Percentiles rank a stretch among this genome's conserved stretches.
These are phyloP conservation scores for Seiridium cupressi DNA, from an alignment of 2,329 filamentous ascomycete species.

Conservation along the genomic window DNA sequence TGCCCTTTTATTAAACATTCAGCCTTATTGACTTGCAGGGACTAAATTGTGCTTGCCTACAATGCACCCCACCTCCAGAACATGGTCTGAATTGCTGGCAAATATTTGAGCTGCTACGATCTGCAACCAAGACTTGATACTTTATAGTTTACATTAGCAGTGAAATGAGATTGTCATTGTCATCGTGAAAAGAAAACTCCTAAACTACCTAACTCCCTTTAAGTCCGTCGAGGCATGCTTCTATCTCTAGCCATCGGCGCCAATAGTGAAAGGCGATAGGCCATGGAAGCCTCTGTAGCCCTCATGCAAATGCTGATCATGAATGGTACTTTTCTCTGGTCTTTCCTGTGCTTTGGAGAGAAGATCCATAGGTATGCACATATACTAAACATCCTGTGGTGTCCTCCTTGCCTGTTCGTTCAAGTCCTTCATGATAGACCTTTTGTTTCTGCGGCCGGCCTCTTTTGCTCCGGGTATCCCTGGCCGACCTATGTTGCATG, in stretches of 20 bases:
- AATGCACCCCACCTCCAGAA: too few relatives aligned
- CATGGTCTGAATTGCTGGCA: neutral
- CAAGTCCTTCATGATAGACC: too few relatives aligned
- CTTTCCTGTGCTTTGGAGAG: neutral
- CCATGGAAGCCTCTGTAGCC: neutral
- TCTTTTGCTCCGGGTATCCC: too few relatives aligned
- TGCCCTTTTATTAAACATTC: too few relatives aligned
- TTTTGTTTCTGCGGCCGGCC: too few relatives aligned
- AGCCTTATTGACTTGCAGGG: too few relatives aligned
- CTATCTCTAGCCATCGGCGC: neutral
- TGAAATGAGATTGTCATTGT: neutral
- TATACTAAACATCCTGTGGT: too few relatives aligned
- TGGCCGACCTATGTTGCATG: neutral
- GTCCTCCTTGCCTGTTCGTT: too few relatives aligned
- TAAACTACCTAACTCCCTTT: neutral
- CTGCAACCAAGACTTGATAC: neutral
- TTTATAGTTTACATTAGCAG: too few relatives aligned
- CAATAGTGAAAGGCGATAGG: neutral
- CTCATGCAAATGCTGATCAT: neutral
- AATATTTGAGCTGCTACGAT: neutral
- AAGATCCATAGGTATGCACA: neutral
- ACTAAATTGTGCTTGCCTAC: too few relatives aligned
- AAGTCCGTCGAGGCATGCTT: neutral
- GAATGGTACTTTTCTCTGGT: too few relatives aligned
- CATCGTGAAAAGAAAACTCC: neutral